Base-by-base conservation (phyloP, 371 early-diverging fungal genomes). In the Choanephora cucurbitarum region DNA sequence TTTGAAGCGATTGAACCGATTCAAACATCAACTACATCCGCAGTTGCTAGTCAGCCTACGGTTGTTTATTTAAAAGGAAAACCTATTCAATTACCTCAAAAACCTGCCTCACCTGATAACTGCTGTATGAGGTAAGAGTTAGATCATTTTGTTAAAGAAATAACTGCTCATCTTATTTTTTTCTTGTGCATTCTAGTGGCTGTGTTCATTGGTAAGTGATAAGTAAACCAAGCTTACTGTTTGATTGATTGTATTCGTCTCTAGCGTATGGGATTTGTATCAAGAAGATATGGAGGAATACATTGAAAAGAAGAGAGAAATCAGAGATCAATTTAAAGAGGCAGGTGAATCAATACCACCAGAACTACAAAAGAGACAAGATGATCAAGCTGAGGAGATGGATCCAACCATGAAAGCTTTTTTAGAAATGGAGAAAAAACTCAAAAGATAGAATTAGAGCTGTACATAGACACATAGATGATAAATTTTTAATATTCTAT, bases 181-280 rank as follows among this genome's bases (percentile, higher is more conserved):
- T 44, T 21, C 31, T 42, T 37, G 9, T 18, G 3, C 10, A 18
- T 9, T 49, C 24, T 47, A 74, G 77, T 57, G 77, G 77, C 18
- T 76, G 77, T 31, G 77, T 62, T 2, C 62, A 72, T 44, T 76
- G 77, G 77, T 76, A 76, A 69, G 49, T 44, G 13, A 5, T 18
- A 19, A 22, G 10, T 15, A 41, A n/a, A 45, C 3, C 15, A 19
- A 19, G 10, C 5, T 21, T n/a, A 8, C 49, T 14, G 14, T 21
- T 11, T 21, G 23, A 3, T n/a, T n/a, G n/a, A n/a, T n/a, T n/a
- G n/a, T 43, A 11, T 37, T 15, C 15, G 1, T 9, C 5, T 33
- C 3, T 58, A 76, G 77, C 55, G 77, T 77, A 10, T 77, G 77
- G 77, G 77, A 77, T 56, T 48, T 77, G 18, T 77, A 77, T 46